Percentiles rank a stretch among this genome's conserved stretches.
phyloP scores from a whole-genome alignment of 2,329 filamentous ascomycete species.

The Lithohypha guttulata region DNA sequence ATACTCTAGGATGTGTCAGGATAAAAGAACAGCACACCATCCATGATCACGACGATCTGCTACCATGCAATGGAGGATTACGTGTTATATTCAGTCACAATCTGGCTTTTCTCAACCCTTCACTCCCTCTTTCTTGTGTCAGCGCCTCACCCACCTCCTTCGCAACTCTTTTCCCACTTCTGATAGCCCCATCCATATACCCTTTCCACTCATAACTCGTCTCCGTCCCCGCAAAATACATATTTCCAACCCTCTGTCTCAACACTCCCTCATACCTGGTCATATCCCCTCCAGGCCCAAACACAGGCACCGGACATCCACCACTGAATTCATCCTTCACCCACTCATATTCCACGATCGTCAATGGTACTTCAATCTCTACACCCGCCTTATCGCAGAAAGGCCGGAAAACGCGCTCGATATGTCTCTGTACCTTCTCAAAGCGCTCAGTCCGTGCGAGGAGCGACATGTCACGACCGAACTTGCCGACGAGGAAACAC shows the following conservation, averaged over 20 bases:
- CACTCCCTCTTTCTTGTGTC: too few species aligned
- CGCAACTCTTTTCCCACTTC: constrained; percentile 40
- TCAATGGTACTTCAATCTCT: background rate
- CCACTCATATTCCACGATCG: constrained; percentile 30
- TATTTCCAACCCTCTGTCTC: constrained; percentile 28
- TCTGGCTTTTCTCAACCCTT: too few species aligned
- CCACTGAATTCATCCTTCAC: constrained; percentile 29
- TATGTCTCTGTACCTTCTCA: constrained; percentile 16
- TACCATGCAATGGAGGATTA: too few species aligned
- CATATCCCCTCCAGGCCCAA: constrained; percentile 33
- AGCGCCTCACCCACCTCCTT: constrained; percentile 31
- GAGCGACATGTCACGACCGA: constrained; percentile 21
- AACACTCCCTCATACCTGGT: constrained; percentile 26
- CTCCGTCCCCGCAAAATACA: constrained; percentile 48
- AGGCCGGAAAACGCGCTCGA: constrained; percentile 7
- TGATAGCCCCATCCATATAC: constrained; percentile 49
- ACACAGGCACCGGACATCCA: constrained; percentile 32
- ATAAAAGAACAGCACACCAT: too few species aligned
- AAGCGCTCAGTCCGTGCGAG: constrained; percentile 21
- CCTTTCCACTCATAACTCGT: constrained; percentile 44
- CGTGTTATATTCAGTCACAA: too few species aligned
- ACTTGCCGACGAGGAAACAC: constrained; percentile 31
- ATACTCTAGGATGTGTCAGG: too few species aligned
- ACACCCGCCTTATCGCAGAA: constrained; percentile 3
- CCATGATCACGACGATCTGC: too few species aligned